Evolutionary conservation across 306 rosid species (phyloP), one percentile per base, ranked within the genome.

Genomic region (Begonia peltatifolia): DNA sequence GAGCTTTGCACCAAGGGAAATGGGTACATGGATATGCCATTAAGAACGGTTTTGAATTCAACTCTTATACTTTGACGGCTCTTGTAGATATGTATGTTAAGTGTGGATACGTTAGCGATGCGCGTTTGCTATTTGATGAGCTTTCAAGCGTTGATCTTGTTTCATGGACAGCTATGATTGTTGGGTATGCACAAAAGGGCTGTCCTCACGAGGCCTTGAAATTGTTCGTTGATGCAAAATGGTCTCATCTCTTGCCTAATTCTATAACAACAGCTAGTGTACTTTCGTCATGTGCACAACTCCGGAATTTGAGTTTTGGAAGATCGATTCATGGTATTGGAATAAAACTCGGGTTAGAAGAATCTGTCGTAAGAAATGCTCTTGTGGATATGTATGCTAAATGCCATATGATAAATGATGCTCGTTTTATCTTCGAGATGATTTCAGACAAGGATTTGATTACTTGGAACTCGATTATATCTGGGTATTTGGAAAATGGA

Each of bases 121-220:
- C 90, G 49, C 73, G 78, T 58, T 53, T 53, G 0, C 71, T 84
- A 53, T 74, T 78, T 54, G 78, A 78, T 43, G 94, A 78, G 17
- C 47, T 76, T 59, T 63, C 63, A 2, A 10, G 41, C 2, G 16
- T 35, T 23, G 84, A 80, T 59, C 67, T 76, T 67, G 84, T 84
- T 61, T 81, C 74, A 0, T 84, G 94, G 87, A 81, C 94, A 1
- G 94, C 90, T 1, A 81, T 84, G 94, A 81, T 81, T 52, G 90
- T 72, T 9, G 94, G 94, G 57, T 84, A 76, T 67, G 60, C 76
- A 46, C 89, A 78, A 54, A 54, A 65, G 17, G 90, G 80, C 58
- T 58, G 70, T 9, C 80, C 94, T 1, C 52, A 42, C 9, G 63
- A 71, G 66, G 84, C 90, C 0, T 57, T 84, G 60, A 62, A 71